phyloP scores from a whole-genome alignment of 202 grass and related monocot species.

The Miscanthus sacchariflorus region DNA sequence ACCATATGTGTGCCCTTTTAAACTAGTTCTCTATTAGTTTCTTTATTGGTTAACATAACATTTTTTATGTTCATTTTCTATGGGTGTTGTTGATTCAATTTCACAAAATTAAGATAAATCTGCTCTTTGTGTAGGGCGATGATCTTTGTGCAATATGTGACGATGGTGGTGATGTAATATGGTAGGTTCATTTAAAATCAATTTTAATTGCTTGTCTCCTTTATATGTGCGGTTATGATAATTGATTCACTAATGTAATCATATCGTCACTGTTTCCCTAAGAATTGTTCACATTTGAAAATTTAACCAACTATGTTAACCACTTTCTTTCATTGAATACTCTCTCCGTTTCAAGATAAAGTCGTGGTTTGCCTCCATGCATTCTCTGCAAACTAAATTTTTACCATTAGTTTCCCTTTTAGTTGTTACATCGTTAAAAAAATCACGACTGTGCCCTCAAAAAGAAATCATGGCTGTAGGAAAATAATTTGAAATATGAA shows the following conservation, averaged over 20 bases:
- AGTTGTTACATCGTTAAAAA: neutral
- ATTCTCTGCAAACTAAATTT: neutral
- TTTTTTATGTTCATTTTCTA: neutral
- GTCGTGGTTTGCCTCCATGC: neutral
- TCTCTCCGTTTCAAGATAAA: neutral
- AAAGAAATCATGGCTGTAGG: neutral
- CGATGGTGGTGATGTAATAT: conserved; percentile 40
- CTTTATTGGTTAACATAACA: neutral
- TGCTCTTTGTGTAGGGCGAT: conserved; percentile 44
- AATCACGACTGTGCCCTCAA: neutral
- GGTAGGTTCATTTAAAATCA: conserved; percentile 41
- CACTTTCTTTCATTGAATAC: conserved; percentile 4
- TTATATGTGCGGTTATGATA: neutral
- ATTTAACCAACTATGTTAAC: neutral
- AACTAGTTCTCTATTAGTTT: conserved; percentile 9
- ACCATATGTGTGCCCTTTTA: neutral
- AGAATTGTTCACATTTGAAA: conserved; percentile 10
- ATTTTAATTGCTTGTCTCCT: conserved; percentile 32
- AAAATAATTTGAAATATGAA: neutral
- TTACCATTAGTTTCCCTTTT: neutral
- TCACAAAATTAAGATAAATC: conserved; percentile 5
- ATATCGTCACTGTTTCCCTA: neutral
- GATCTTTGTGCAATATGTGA: conserved; percentile 50
- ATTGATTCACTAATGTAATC: conserved; percentile 1
- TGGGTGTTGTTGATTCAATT: neutral